Conservation (phyloP, 2,329 filamentous ascomycete species). For the Huntiella savannae region DNA sequence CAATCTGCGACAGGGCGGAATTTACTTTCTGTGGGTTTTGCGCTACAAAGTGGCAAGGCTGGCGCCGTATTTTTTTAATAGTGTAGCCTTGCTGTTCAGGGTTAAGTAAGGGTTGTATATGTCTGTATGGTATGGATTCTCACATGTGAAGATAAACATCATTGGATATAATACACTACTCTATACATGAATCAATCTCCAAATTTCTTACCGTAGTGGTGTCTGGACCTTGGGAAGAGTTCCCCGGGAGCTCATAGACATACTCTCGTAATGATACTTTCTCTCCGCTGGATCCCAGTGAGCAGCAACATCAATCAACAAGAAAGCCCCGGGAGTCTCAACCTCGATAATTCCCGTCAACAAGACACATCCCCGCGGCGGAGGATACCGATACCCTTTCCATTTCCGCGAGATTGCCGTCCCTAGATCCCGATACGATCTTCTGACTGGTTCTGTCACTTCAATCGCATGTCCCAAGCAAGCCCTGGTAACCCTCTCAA, state of each 20-base stretch:
- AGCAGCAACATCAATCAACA: conserved; percentile 27
- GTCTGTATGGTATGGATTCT: no score
- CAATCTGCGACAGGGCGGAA: no score
- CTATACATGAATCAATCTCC: background rate
- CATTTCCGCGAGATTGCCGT: conserved; percentile 18
- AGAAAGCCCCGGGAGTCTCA: conserved; percentile 19
- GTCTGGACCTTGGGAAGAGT: conserved; percentile 13
- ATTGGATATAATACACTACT: no score
- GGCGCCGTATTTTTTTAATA: no score
- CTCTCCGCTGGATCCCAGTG: conserved; percentile 31
- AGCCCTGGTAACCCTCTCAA: conserved; percentile 12
- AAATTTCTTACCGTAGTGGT: conserved; percentile 5
- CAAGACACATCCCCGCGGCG: conserved; percentile 26
- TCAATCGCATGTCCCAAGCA: conserved; percentile 12
- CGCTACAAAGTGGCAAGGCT: no score
- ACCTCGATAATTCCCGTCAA: conserved; percentile 30
- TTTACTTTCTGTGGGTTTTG: no score
- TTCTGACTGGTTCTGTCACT: conserved; percentile 12
- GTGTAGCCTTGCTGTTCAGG: no score
- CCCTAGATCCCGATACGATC: conserved; percentile 11
- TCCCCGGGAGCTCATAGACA: conserved; percentile 7
- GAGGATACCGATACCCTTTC: conserved; percentile 19
- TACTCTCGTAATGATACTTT: conserved; percentile 16
- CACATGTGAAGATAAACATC: no score
- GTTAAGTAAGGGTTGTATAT: no score